These are phyloP conservation scores for Pistacia vera DNA, from an alignment of 345 rosid genomes.

Conservation along the genomic window DNA sequence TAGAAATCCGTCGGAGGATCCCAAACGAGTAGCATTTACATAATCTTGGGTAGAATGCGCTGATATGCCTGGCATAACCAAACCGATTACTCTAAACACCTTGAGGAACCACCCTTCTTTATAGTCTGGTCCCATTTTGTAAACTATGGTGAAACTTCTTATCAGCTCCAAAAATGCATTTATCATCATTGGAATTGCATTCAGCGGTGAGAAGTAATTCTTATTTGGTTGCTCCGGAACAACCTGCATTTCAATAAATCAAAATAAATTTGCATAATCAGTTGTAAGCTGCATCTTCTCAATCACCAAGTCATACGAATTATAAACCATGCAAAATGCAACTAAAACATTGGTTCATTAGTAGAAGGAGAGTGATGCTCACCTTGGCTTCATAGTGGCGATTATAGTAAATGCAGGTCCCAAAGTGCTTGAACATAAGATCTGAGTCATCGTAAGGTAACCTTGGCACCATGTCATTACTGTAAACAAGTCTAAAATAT, in stretches of 20 bases:
- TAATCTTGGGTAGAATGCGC: slow-evolving; percentile 13
- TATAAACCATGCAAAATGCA: no score
- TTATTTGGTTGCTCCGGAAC: slow-evolving; percentile 51
- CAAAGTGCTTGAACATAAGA: slow-evolving; percentile 80
- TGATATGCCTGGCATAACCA: slow-evolving; percentile 1
- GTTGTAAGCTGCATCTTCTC: no score
- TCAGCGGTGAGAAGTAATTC: slow-evolving; percentile 46
- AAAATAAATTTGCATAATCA: not conserved
- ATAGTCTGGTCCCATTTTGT: slow-evolving; percentile 21
- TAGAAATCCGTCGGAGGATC: not conserved
- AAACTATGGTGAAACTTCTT: slow-evolving; percentile 54
- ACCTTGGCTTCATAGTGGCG: slow-evolving; percentile 49
- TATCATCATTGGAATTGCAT: slow-evolving; percentile 26
- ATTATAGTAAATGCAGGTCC: slow-evolving; percentile 58
- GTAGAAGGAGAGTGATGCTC: not conserved
- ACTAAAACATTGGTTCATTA: not conserved
- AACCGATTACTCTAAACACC: slow-evolving; percentile 1
- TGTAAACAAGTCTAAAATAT: slow-evolving; percentile 67
- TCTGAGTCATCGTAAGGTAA: slow-evolving; percentile 65
- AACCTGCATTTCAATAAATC: slow-evolving; percentile 29
- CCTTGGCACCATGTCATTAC: slow-evolving; percentile 71
- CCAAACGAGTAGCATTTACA: slow-evolving; percentile 13
- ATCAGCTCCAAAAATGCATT: slow-evolving; percentile 49
- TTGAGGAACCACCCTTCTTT: slow-evolving; percentile 17
- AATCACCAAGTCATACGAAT: no score